phyloP scores from a whole-genome alignment of 2,329 filamentous ascomycete genomes.

The Lecanoromycetidae sp. region DNA sequence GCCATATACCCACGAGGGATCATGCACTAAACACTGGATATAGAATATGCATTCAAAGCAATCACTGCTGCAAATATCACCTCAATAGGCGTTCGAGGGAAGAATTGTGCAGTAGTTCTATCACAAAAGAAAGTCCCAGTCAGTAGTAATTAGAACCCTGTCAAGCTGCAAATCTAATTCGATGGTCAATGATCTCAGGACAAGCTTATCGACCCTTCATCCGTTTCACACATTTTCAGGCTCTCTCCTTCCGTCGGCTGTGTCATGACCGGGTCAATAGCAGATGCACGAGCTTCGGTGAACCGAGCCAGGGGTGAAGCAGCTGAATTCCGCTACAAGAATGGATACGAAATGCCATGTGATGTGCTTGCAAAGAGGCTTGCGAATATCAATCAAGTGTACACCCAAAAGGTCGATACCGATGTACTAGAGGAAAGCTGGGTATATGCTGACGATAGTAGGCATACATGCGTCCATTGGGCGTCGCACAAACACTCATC shows the following conservation, averaged over 20 bases:
- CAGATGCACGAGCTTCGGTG: constrained; percentile 86
- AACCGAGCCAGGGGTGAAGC: constrained; percentile 90
- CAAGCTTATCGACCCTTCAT: constrained; percentile 95
- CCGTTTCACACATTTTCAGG: constrained; percentile 94
- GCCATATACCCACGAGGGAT: too few relatives aligned
- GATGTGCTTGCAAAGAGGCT: constrained; percentile 92
- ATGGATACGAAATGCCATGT: constrained; percentile 98
- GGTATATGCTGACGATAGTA: constrained; percentile 25
- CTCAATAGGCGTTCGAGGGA: constrained; percentile 87
- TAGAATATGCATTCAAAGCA: constrained; percentile 99
- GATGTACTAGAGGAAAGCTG: neutral
- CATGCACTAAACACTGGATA: neutral
- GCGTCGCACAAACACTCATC: constrained; percentile 89
- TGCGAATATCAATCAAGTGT: constrained; percentile 98
- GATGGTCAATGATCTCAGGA: constrained; percentile 46
- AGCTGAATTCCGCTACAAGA: constrained; percentile 97
- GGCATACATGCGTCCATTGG: constrained; percentile 97
- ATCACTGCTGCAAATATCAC: constrained; percentile 99
- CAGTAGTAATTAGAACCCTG: constrained; percentile 32
- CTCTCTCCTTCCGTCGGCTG: constrained; percentile 93
- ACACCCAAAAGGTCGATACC: constrained; percentile 70
- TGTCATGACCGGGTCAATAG: constrained; percentile 97
- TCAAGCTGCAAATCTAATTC: neutral
- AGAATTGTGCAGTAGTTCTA: constrained; percentile 91
- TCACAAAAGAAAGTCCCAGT: constrained; percentile 99